Conservation (phyloP, 768 basidiomycete species). For the Lactifluus rugatus region DNA sequence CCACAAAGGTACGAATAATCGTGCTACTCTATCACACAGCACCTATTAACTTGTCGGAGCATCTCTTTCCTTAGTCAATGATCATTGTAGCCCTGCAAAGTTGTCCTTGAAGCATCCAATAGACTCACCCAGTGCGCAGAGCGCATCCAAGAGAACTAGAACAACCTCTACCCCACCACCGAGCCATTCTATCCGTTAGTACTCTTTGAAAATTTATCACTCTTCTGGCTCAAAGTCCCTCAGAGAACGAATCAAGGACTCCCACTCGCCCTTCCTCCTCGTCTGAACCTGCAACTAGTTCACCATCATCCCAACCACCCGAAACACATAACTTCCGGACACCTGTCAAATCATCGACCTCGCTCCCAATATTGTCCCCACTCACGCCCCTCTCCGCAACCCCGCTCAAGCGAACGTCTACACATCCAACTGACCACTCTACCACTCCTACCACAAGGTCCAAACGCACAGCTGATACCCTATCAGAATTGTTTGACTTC, state of each 20-base stretch:
- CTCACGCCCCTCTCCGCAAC: conserved; percentile 12
- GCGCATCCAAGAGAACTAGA: neutral
- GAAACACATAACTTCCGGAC: conserved; percentile 13
- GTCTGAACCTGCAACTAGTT: neutral
- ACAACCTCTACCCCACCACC: neutral
- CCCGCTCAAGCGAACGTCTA: conserved; percentile 3
- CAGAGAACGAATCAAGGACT: neutral
- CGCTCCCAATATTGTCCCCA: conserved; percentile 11
- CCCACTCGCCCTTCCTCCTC: neutral
- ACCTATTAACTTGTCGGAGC: too few relatives aligned
- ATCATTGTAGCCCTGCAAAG: neutral
- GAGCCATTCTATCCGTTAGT: conserved; percentile 5
- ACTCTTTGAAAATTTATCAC: neutral
- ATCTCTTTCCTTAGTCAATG: neutral
- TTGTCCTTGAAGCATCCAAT: neutral
- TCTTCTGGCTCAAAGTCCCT: neutral
- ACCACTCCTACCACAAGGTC: conserved; percentile 3
- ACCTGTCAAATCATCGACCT: conserved; percentile 11
- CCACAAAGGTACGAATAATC: neutral
- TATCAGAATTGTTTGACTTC: conserved; percentile 39
- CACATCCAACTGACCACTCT: conserved; percentile 5
- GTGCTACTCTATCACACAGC: too few relatives aligned
- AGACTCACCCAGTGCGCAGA: neutral
- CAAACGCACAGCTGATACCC: conserved; percentile 29
- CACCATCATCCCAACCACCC: conserved; percentile 7